Base-by-base conservation (phyloP, 2,329 filamentous ascomycete genomes). In the Trichoderma citrinoviride region DNA sequence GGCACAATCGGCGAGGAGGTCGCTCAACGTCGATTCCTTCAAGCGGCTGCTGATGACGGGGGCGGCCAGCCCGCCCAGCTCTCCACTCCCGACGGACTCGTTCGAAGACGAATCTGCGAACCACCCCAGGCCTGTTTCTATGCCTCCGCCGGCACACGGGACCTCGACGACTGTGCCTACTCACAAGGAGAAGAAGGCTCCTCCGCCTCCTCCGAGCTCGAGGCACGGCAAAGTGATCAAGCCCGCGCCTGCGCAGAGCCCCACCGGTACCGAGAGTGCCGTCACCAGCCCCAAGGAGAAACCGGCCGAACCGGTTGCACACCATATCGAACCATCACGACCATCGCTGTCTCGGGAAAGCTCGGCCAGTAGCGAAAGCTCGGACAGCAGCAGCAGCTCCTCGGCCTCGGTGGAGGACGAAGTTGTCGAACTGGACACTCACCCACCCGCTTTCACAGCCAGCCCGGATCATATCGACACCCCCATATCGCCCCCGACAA, bases 1-100 rank as follows among this genome's bases (percentile, higher is more conserved):
- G 40, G 72, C 71, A 33, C 72, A 75, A 47, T 68, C 73, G 2
- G 70, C 54, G 19, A 81, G 78, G 69, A 78, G 75, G 19, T 82
- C 86, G 0, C 77, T 94, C 68, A 90, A 95, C 72, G 91, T 94
- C 1, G 87, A 92, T 72, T 87, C 90, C 7, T 95, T 95, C 77
- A 88, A 88, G 72, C 84, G 88, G 66, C 77, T 95, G 67, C 82
- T 95, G 54, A 81, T 95, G 78, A 95, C 90, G 0, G 91, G 91
- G 21, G 85, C 87, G 70, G 74, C 84, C 41, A 83, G 77, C 47
- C 66, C 55, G 10, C 55, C 54, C 12, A 54, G 33, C 54, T 65
- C 65, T 27, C 47, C 65, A 7, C 62, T 62, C 29, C 55, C 65
- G 8, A 46, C 54, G 21, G 53, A 60, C 19, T 41, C 47, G 37